Base-by-base conservation (phyloP, 768 basidiomycete species). In the Leccinum olivaceopallidum region DNA sequence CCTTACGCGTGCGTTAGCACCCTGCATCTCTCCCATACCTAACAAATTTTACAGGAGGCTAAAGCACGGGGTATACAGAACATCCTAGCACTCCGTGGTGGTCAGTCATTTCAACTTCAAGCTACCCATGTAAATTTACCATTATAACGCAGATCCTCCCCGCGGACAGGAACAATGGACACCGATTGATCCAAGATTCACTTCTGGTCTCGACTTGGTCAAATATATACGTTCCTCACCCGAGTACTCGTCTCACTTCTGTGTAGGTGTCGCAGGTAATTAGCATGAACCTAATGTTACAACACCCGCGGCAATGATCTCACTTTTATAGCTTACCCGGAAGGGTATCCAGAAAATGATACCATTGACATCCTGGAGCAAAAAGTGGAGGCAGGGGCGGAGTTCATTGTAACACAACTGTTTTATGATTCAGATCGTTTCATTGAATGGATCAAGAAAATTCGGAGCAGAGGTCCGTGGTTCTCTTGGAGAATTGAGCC, bases 341-440 rank as follows among this genome's bases (percentile, higher is more conserved):
- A 97, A 68, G 92, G 93, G 1, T 89, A 95, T 68, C 77, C 88
- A 2, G 92, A 90, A 64, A 80, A 79, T 44, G 71, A 76, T 9
- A 83, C 90, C 67, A 76, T 98, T 18, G 77, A 82, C 2, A 79
- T 86, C 67, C 79, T 99, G 58, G 92, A 90, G 72, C 81, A 82
- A 49, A 99, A 98, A 73, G 87, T 97, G 42, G 89, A 96, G 67
- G 94, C 92, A 0, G 97, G 97, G 16, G 96, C 96, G 2, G 92
- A 98, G 68, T 98, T 94, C 71, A 92, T 99, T 61, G 80, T 98
- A 55, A 98, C 97, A 0, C 97, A 99, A 68, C 80, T 98, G 6
- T 99, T 99, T 75, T 99, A 98, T 76, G 96, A 99, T 70, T 85
- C 90, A n/a, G 87, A 94, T 53, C 82, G 83, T 16, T 98, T 97